Percentiles rank a stretch among this genome's conserved stretches.
These are phyloP conservation scores for Penicillium sp. DNA, from an alignment of 2,329 filamentous ascomycete species.

Conservation along the genomic window DNA sequence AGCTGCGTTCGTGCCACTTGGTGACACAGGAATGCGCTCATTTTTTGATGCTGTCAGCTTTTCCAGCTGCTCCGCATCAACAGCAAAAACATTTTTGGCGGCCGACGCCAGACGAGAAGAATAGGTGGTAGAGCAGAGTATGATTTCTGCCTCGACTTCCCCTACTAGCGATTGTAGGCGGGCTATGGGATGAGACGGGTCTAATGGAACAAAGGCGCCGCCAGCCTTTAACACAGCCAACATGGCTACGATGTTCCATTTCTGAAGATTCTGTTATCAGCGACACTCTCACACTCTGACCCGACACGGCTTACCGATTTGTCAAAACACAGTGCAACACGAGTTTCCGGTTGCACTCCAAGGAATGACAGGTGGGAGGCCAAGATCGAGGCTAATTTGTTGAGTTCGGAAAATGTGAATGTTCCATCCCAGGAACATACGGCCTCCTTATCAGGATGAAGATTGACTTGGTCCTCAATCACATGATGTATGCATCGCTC, in stretches of 20 bases:
- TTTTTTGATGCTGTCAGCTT: not conserved
- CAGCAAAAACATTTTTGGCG: conserved; percentile 13
- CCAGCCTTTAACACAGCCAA: conserved; percentile 19
- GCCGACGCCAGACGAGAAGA: conserved; percentile 1
- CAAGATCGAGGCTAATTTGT: conserved; percentile 29
- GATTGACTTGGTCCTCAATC: conserved; percentile 7
- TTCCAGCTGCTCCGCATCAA: conserved; percentile 3
- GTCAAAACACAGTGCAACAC: conserved; percentile 24
- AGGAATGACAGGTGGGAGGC: conserved; percentile 27
- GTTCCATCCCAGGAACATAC: conserved; percentile 31
- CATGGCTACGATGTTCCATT: conserved; percentile 19
- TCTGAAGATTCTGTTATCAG: conserved; percentile 1
- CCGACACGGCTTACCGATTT: conserved; percentile 11
- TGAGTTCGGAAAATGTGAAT: conserved; percentile 31
- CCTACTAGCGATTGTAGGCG: not conserved
- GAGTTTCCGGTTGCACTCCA: conserved; percentile 24
- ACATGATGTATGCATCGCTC: conserved; percentile 22
- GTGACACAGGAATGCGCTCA: not conserved
- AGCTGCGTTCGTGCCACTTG: conserved; percentile 39
- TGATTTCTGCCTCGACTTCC: conserved; percentile 3
- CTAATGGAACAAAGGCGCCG: conserved; percentile 15
- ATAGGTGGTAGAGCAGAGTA: conserved; percentile 5
- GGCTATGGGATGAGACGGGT: conserved; percentile 12
- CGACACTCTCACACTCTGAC: conserved; percentile 1
- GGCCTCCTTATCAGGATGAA: conserved; percentile 24